phyloP scores from a whole-genome alignment of 1,139 yeast species.

The Scheffersomyces stambukii region DNA sequence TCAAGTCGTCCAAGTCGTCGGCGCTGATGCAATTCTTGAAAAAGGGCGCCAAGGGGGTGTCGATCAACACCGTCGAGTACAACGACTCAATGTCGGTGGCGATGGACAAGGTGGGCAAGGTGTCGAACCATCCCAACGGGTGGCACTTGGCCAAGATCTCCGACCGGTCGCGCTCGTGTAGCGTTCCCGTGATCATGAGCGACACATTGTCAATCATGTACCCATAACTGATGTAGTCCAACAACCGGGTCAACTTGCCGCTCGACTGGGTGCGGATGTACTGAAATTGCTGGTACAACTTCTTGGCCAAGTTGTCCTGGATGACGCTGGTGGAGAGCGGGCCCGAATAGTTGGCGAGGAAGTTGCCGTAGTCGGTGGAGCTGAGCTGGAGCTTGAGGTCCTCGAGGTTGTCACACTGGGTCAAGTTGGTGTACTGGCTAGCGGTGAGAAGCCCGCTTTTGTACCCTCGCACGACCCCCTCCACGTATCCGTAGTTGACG shows the following conservation, averaged over 20 bases:
- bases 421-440: slow-evolving; percentile 82
- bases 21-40: slow-evolving; percentile 90
- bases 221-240: slow-evolving; percentile 90
- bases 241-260: slow-evolving; percentile 72
- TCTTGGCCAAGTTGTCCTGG: slow-evolving; percentile 72
- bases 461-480: slow-evolving; percentile 93
- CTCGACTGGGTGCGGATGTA: slow-evolving; percentile 82
- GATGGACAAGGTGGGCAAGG: slow-evolving; percentile 89
- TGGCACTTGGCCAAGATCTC: slow-evolving; percentile 89
- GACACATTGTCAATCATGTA: slow-evolving; percentile 98
- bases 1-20: slow-evolving; percentile 90
- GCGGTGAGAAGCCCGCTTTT: slow-evolving; percentile 74
- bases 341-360: slow-evolving; percentile 75
- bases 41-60: slow-evolving; percentile 96
- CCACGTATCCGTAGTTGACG: slow-evolving; percentile 84
- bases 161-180: slow-evolving; percentile 86
- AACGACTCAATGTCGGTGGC: slow-evolving; percentile 92
- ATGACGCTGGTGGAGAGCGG: slow-evolving; percentile 80
- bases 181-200: slow-evolving; percentile 92
- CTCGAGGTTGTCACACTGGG: slow-evolving; percentile 93
- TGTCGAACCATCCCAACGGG: slow-evolving; percentile 98
- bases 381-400: slow-evolving; percentile 91
- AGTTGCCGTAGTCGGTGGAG: slow-evolving; percentile 93
- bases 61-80: slow-evolving; percentile 91
- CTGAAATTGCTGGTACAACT: slow-evolving; percentile 77